Conservation (phyloP, 495 filamentous ascomycete species). For the Lepidopterella palustris region DNA sequence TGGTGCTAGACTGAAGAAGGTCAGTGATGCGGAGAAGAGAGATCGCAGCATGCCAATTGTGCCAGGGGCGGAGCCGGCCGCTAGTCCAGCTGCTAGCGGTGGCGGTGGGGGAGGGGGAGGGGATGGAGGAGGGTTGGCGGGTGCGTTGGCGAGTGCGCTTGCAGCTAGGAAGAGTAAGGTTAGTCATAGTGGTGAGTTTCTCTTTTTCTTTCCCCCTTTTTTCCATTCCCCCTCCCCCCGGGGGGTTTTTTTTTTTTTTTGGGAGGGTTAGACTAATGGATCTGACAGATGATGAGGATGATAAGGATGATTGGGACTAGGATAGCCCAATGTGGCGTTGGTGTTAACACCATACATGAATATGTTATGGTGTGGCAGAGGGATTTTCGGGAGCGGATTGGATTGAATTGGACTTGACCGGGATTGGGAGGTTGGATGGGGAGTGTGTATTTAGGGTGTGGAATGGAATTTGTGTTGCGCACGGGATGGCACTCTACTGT, state of each 20-base stretch:
- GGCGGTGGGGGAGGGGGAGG: slow-evolving; percentile 46
- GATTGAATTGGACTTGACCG: too few relatives aligned
- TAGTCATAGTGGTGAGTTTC: slow-evolving; percentile 75
- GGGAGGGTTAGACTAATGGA: slow-evolving; percentile 6
- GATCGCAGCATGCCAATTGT: slow-evolving; percentile 73
- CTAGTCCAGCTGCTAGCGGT: slow-evolving; percentile 30
- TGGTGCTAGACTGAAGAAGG: slow-evolving; percentile 68
- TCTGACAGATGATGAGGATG: slow-evolving; percentile 29
- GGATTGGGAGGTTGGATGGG: too few relatives aligned
- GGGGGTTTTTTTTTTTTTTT: background rate
- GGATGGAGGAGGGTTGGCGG: slow-evolving; percentile 63
- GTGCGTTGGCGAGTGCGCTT: slow-evolving; percentile 73
- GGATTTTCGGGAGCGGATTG: too few relatives aligned
- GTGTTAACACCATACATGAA: too few relatives aligned
- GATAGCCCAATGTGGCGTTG: too few relatives aligned
- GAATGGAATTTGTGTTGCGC: too few relatives aligned
- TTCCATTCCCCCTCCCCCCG: background rate
- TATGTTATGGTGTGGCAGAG: too few relatives aligned
- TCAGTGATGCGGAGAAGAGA: slow-evolving; percentile 65
- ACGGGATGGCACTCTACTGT: too few relatives aligned
- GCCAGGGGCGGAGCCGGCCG: slow-evolving; percentile 38
- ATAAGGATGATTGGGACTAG: slow-evolving; percentile 34
- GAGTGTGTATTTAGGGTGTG: too few relatives aligned
- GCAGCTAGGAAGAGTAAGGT: slow-evolving; percentile 84
- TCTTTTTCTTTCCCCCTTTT: background rate